phyloP scores from a whole-genome alignment of 2,329 filamentous ascomycete genomes.

The Venturia asperata region DNA sequence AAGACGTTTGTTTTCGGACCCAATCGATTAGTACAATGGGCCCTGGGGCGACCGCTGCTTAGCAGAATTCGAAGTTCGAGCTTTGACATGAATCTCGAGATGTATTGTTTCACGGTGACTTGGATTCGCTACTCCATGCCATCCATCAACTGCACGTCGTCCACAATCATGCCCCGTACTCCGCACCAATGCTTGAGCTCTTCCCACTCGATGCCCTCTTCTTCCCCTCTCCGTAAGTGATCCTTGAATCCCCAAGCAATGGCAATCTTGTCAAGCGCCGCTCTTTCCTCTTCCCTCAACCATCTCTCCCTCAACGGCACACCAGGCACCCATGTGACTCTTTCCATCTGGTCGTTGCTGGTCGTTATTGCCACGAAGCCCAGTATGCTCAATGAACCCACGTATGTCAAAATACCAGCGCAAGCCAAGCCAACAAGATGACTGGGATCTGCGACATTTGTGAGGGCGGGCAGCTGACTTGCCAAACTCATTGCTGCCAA shows the following conservation, averaged over 20 bases:
- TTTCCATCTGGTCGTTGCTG: slow-evolving; percentile 88
- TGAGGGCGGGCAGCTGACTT: slow-evolving; percentile 56
- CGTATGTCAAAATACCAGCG: slow-evolving; percentile 73
- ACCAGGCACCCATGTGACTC: slow-evolving; percentile 83
- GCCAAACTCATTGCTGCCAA: slow-evolving; percentile 64
- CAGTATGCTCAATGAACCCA: slow-evolving; percentile 71
- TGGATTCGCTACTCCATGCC: slow-evolving; percentile 31
- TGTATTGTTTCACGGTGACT: neutral
- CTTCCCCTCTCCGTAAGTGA: slow-evolving; percentile 70
- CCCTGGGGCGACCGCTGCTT: neutral
- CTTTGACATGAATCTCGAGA: neutral
- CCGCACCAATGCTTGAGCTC: slow-evolving; percentile 74
- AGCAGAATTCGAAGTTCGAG: neutral
- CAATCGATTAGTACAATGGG: neutral
- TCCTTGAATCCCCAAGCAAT: slow-evolving; percentile 90
- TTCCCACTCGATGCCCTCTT: slow-evolving; percentile 87
- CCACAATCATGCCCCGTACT: slow-evolving; percentile 79
- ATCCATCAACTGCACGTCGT: slow-evolving; percentile 83
- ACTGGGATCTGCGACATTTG: slow-evolving; percentile 45
- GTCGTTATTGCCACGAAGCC: slow-evolving; percentile 80
- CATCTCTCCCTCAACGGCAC: slow-evolving; percentile 74
- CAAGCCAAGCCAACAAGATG: slow-evolving; percentile 70
- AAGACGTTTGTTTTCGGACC: too few species aligned
- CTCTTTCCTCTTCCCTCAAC: slow-evolving; percentile 83
- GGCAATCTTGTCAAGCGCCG: slow-evolving; percentile 77